phyloP scores from a whole-genome alignment of 2,329 filamentous ascomycete genomes.

The Fusarium dimerum region DNA sequence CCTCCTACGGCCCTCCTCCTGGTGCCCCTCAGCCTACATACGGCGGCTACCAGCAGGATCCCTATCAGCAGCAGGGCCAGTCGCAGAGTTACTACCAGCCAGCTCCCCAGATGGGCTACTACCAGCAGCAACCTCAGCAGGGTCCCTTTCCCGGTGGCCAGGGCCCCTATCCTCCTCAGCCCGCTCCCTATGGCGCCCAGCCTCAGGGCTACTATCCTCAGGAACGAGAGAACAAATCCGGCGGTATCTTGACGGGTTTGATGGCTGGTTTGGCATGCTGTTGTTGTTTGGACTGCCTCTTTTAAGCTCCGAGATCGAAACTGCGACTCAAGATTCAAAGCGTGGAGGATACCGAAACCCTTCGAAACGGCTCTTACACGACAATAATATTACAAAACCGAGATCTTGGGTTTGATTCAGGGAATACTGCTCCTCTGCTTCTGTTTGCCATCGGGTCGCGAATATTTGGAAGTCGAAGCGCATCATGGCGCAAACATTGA shows the following conservation, averaged over 20 bases:
- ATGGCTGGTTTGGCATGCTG: constrained; percentile 57
- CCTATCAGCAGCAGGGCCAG: constrained; percentile 31
- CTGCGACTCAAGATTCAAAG: not conserved
- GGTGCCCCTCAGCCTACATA: constrained; percentile 47
- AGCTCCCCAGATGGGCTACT: constrained; percentile 34
- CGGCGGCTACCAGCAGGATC: constrained; percentile 39
- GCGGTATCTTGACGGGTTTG: constrained; percentile 46
- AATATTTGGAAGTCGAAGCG: constrained; percentile 8
- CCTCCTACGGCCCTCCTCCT: constrained; percentile 45
- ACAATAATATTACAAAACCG: constrained; percentile 1
- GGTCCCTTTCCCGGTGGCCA: constrained; percentile 36
- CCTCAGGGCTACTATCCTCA: constrained; percentile 40
- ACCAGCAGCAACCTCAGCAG: constrained; percentile 35
- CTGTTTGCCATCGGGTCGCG: not conserved
- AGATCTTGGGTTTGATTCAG: not conserved
- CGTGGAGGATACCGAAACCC: constrained; percentile 2
- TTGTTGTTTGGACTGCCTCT: constrained; percentile 59
- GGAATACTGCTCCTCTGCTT: not conserved
- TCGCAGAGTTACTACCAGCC: constrained; percentile 31
- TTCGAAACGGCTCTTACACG: constrained; percentile 3
- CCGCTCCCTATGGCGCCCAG: constrained; percentile 39
- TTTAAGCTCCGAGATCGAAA: constrained; percentile 38
- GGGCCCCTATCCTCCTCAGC: constrained; percentile 37
- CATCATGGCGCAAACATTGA: constrained; percentile 10
- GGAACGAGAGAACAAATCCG: constrained; percentile 33